phyloP scores from a whole-genome alignment of 2,329 filamentous ascomycete species.

The Pseudogymnoascus sp. region DNA sequence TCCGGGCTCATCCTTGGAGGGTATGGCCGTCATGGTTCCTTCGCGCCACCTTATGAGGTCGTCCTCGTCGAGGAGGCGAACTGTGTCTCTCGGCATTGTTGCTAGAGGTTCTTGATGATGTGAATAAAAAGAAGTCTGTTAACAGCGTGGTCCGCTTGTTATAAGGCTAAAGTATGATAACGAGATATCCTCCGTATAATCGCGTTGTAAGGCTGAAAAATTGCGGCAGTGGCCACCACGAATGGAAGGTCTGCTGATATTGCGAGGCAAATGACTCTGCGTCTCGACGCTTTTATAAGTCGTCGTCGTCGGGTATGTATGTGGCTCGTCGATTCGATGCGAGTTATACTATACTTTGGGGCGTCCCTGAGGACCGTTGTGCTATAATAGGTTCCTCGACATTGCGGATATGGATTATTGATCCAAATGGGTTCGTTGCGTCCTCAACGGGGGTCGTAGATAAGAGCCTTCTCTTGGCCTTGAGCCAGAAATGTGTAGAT shows the following conservation, averaged over 20 bases:
- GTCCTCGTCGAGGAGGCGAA: slow-evolving; percentile 4
- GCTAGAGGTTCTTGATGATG: slow-evolving; percentile 2
- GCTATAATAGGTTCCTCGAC: slow-evolving; percentile 30
- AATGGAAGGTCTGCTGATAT: neutral
- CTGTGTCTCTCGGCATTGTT: slow-evolving; percentile 2
- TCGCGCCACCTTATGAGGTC: slow-evolving; percentile 6
- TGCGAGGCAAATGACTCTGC: slow-evolving; percentile 10
- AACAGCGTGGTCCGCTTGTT: neutral
- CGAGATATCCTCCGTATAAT: neutral
- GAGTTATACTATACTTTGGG: slow-evolving; percentile 24
- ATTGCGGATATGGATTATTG: slow-evolving; percentile 18
- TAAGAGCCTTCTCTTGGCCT: neutral
- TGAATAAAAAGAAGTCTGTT: neutral
- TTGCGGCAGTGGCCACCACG: neutral
- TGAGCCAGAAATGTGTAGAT: neutral
- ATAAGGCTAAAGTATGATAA: neutral
- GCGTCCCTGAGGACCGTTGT: slow-evolving; percentile 40
- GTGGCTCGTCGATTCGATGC: slow-evolving; percentile 12
- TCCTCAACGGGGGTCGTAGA: neutral
- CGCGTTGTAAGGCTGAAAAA: neutral
- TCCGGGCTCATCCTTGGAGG: neutral
- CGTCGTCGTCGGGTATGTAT: slow-evolving; percentile 5
- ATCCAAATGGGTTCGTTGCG: neutral
- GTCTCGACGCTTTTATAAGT: neutral
- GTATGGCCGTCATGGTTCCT: neutral